These are phyloP conservation scores for Hypoxylon lenormandii DNA, from an alignment of 495 filamentous ascomycete species.

Conservation along the genomic window DNA sequence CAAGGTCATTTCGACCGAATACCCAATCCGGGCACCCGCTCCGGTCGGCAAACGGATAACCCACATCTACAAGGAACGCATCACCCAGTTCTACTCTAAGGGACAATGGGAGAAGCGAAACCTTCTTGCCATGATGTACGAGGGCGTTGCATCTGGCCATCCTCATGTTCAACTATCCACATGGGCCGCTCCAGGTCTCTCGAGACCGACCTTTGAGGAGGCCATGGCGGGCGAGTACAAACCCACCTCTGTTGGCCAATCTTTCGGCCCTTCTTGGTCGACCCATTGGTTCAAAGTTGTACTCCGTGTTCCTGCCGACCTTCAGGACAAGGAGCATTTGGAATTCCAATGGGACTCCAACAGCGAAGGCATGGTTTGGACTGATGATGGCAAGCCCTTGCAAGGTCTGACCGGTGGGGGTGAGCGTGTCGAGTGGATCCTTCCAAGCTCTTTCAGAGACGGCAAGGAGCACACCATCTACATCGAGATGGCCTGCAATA, in stretches of 20 bases:
- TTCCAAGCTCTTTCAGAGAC: slow-evolving; percentile 82
- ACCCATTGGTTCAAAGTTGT: slow-evolving; percentile 97
- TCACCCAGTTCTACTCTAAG: slow-evolving; percentile 78
- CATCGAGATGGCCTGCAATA: slow-evolving; percentile 98
- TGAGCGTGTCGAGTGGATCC: slow-evolving; percentile 88
- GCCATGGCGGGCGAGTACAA: slow-evolving; percentile 83
- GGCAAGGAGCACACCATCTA: slow-evolving; percentile 89
- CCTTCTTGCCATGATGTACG: slow-evolving; percentile 80
- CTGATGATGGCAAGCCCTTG: slow-evolving; percentile 83
- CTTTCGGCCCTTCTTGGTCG: slow-evolving; percentile 94
- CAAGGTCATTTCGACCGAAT: slow-evolving; percentile 52
- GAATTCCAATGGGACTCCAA: slow-evolving; percentile 96
- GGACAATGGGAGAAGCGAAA: slow-evolving; percentile 87
- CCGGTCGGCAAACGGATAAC: slow-evolving; percentile 84
- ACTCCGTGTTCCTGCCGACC: slow-evolving; percentile 77
- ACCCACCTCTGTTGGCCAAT: slow-evolving; percentile 77
- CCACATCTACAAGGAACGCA: slow-evolving; percentile 85
- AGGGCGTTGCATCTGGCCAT: slow-evolving; percentile 75
- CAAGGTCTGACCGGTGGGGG: slow-evolving; percentile 94
- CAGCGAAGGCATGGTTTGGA: slow-evolving; percentile 92
- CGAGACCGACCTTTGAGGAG: slow-evolving; percentile 88
- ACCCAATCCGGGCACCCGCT: slow-evolving; percentile 60
- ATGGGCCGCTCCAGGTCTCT: slow-evolving; percentile 82
- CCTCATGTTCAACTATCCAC: slow-evolving; percentile 86
- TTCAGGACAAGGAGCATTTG: slow-evolving; percentile 77